Evolutionary conservation across 257 asterid species (phyloP).

Genomic region (Salvia rosmarinus): DNA sequence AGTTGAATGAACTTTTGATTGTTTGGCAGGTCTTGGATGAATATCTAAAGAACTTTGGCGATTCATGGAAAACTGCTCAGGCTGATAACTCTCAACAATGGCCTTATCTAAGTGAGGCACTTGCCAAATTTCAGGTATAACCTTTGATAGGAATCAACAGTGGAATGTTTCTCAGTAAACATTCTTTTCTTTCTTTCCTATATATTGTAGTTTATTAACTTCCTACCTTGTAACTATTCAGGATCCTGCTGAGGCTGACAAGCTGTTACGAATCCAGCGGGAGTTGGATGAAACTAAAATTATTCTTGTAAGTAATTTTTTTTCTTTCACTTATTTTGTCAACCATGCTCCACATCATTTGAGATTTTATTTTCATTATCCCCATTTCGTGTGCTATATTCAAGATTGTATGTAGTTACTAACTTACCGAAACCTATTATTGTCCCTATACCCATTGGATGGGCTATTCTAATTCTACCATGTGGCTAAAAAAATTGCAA

Average conservation of each 20-base stretch:
- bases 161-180: neutral
- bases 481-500: neutral
- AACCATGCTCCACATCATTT: neutral
- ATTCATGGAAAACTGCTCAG: slow-evolving; percentile 73
- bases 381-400: slow-evolving; percentile 14
- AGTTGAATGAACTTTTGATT: neutral
- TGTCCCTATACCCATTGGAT: neutral
- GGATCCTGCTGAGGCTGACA: slow-evolving; percentile 99
- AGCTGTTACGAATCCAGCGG: slow-evolving; percentile 84
- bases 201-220: slow-evolving; percentile 7
- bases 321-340: neutral
- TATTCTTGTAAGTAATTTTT: slow-evolving; percentile 72
- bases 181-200: neutral
- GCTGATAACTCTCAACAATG: slow-evolving; percentile 69
- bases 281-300: slow-evolving; percentile 96
- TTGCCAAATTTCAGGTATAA: slow-evolving; percentile 59
- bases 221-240: slow-evolving; percentile 35
- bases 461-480: too few species aligned
- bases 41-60: slow-evolving; percentile 82
- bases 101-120: slow-evolving; percentile 77
- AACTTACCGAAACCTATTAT: neutral
- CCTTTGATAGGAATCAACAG: slow-evolving; percentile 12
- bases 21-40: slow-evolving; percentile 75
- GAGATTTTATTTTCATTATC: neutral
- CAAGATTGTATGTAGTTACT: neutral